Conservation (phyloP, 371 early-diverging fungal species). For the Lichtheimia ramosa region DNA sequence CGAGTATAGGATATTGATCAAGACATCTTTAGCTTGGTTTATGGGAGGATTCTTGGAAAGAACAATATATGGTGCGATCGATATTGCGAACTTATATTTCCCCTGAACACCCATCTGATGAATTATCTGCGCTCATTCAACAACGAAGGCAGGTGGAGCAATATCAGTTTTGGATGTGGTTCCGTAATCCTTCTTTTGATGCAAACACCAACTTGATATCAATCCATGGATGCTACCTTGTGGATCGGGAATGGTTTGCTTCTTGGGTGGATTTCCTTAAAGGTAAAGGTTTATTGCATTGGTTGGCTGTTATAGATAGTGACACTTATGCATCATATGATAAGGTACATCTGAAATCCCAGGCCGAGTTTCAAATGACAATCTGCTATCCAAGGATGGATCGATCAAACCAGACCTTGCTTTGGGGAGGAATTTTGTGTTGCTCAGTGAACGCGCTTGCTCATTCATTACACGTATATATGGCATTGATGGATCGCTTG, state of each 20-base stretch:
- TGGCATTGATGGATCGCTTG: background rate
- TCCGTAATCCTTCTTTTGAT: background rate
- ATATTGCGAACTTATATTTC: too few species aligned
- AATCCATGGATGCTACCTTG: background rate
- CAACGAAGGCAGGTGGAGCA: background rate
- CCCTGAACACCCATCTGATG: too few species aligned
- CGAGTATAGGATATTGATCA: too few species aligned
- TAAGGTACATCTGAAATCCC: background rate
- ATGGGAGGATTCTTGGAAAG: too few species aligned
- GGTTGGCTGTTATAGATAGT: too few species aligned
- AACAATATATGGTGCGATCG: too few species aligned
- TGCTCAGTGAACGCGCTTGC: background rate
- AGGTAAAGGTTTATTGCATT: background rate
- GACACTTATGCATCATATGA: too few species aligned
- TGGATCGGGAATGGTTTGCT: background rate
- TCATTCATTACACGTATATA: background rate
- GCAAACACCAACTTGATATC: background rate
- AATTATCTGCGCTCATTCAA: background rate
- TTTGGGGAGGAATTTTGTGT: background rate
- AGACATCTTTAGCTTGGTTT: too few species aligned
- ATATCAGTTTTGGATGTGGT: background rate
- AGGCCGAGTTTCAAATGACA: background rate
- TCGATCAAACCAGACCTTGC: background rate
- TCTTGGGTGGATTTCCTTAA: slow-evolving; percentile 1
- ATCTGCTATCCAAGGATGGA: background rate